Evolutionary conservation across 2,329 filamentous ascomycete genomes (phyloP), one percentile per base, ranked within the genome.

Genomic region (Penicillium rolfsii): DNA sequence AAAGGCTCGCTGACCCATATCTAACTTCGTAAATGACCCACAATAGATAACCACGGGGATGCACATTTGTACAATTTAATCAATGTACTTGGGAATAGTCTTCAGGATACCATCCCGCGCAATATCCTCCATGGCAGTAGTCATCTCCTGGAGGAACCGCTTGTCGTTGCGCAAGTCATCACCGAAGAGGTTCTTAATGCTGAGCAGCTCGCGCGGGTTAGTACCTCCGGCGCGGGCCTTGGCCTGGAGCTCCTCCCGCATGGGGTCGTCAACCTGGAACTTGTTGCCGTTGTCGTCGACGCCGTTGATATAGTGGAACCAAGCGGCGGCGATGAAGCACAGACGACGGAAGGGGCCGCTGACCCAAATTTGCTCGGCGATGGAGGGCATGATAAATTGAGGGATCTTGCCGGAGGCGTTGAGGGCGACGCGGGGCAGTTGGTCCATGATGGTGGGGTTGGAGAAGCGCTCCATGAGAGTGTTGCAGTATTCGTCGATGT

Each of bases 371-470:
- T 70, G 68, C 59, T 76, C 75, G 45, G 74, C 74, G 54, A 77
- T 73, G 1, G 74, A 76, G 3, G 74, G 74, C 74, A 77, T 76
- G 63, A 76, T 76, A 55, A 77, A 77, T 58, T 77, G 81, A 0
- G 82, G 82, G 41, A 84, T 79, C 79, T 84, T 84, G 75, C 82
- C 82, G 5, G 82, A 83, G 24, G 78, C 82, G 70, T 81, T 81
- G 24, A 84, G 78, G 61, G 80, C 81, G 61, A 84, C 74, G 40
- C 82, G 83, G 41, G 81, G 79, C 58, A 84, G 76, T 73, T 84
- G 82, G 61, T 84, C 82, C 81, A 80, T 83, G 68, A 84, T 84
- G 57, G 82, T 83, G 0, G 83, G 82, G 80, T 84, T 84, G 69
- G 81, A 80, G 76, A 84, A 84, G 40, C 82, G 82, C 71, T 83